Conservation (phyloP, 192 early-diverging fungal species). For the Lobosporangium transversale region DNA sequence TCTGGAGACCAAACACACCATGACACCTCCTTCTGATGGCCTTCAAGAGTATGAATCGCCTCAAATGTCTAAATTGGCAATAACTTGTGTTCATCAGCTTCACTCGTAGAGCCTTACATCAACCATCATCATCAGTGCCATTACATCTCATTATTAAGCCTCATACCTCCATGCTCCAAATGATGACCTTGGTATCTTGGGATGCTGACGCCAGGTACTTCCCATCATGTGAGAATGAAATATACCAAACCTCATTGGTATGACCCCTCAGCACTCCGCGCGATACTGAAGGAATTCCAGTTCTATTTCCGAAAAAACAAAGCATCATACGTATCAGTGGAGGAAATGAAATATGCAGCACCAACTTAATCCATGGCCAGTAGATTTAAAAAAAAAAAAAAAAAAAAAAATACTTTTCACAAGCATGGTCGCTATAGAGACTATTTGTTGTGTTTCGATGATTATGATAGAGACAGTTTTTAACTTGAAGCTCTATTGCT, state of each 20-base stretch:
- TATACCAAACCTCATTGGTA: constrained; percentile 95
- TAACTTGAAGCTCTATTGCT: constrained; percentile 76
- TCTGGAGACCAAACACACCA: constrained; percentile 95
- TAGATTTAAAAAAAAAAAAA: too few species aligned
- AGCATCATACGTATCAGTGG: too few species aligned
- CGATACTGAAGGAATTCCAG: constrained; percentile 66
- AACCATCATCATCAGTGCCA: too few species aligned
- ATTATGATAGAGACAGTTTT: constrained; percentile 88
- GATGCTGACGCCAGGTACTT: constrained; percentile 91
- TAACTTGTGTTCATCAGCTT: background rate
- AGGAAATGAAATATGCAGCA: too few species aligned
- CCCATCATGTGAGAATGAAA: constrained; percentile 92
- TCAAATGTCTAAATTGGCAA: constrained; percentile 62
- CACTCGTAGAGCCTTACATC: too few species aligned
- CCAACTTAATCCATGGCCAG: too few species aligned
- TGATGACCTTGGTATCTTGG: constrained; percentile 84
- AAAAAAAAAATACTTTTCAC: constrained; percentile 71
- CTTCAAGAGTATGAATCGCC: constrained; percentile 60
- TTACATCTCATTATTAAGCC: background rate
- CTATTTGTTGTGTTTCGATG: constrained; percentile 64
- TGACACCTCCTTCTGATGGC: constrained; percentile 79
- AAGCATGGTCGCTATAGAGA: constrained; percentile 77
- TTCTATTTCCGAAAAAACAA: too few species aligned
- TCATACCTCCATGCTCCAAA: constrained; percentile 84
- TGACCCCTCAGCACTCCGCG: constrained; percentile 76